These are phyloP conservation scores for Abortiporus biennis DNA, from an alignment of 1,284 basidiomycete species.

Conservation along the genomic window DNA sequence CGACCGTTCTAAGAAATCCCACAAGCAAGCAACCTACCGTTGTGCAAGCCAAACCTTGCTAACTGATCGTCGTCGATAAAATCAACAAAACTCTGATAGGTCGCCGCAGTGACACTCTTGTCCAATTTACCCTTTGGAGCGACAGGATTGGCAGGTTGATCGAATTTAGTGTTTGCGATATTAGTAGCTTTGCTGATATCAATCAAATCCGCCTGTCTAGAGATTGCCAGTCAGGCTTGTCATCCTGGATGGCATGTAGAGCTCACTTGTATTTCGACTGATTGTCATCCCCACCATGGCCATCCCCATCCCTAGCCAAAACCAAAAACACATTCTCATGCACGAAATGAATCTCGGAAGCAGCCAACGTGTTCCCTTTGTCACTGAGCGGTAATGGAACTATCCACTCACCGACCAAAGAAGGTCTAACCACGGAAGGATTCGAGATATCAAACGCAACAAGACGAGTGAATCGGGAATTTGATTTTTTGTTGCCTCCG, in stretches of 20 bases:
- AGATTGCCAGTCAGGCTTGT: not conserved
- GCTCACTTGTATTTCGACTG: conserved; percentile 53
- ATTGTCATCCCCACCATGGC: conserved; percentile 46
- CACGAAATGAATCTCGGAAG: conserved; percentile 57
- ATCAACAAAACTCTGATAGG: conserved; percentile 52
- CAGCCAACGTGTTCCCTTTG: conserved; percentile 45
- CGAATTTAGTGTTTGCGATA: conserved; percentile 54
- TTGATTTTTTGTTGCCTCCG: conserved; percentile 42
- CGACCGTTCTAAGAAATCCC: not conserved
- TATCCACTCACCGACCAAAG: conserved; percentile 52
- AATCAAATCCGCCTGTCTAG: conserved; percentile 50
- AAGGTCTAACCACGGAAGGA: conserved; percentile 21
- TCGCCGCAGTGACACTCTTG: conserved; percentile 43
- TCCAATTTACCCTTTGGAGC: conserved; percentile 45
- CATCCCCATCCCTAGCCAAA: conserved; percentile 56
- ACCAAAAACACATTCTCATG: conserved; percentile 48
- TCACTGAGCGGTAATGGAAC: conserved; percentile 51
- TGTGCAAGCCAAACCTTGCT: conserved; percentile 58
- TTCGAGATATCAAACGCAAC: conserved; percentile 48
- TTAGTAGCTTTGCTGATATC: conserved; percentile 55
- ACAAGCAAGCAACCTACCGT: conserved; percentile 23
- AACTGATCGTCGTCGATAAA: conserved; percentile 46
- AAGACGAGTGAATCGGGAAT: conserved; percentile 47
- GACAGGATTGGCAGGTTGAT: conserved; percentile 47
- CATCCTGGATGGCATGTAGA: not conserved